Evolutionary conservation across 352 stramenopile genomes (phyloP), one percentile per base, ranked within the genome.

Genomic region (Phytophthora crassamura): DNA sequence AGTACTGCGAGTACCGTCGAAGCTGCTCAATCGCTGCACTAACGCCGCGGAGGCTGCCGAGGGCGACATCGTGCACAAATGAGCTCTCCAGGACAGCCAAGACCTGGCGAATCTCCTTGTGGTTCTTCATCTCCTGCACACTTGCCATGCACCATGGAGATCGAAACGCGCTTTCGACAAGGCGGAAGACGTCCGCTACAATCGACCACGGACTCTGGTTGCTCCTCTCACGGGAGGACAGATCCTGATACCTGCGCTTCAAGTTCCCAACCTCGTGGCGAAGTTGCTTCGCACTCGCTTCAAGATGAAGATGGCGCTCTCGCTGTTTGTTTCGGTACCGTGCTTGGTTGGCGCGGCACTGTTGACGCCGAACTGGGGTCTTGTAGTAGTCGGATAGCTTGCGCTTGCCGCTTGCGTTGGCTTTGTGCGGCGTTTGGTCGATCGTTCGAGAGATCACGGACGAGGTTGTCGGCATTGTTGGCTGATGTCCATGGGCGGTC

Each of bases 121-220:
- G 30, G 2, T 59, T 69, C 50, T 51, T 39, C 52, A 54, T 59
- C 32, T 69, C 43, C 18, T 64, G 45, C 12, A 33, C 47, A 32
- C n/a, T 69, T 0, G 61, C 32, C 15, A 64, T 14, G 7, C 46
- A 22, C 61, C 53, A 65, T 2, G 61, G 61, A 6, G 61, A 64
- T 20, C 36, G 61, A 38, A 69, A 69, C 0, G 38, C 34, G n/a
- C 40, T 39, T 54, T 65, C 61, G 4, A 69, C 20, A 2, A 64
- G 53, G 14, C 25, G 61, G 9, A 70, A 66, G 0, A 66, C 25
- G 15, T 53, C 46, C 12, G 14, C n/a, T 16, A 53, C 18, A 5
- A 53, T 39, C 10, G 4, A 25, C 46, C 45, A 36, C 6, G 28
- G 22, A 36, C 22, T 51, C 7, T 33, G 14, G 16, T 16, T 47